Base-by-base conservation (phyloP, 1,284 basidiomycete genomes). In the Cryptococcus wingfieldii region DNA sequence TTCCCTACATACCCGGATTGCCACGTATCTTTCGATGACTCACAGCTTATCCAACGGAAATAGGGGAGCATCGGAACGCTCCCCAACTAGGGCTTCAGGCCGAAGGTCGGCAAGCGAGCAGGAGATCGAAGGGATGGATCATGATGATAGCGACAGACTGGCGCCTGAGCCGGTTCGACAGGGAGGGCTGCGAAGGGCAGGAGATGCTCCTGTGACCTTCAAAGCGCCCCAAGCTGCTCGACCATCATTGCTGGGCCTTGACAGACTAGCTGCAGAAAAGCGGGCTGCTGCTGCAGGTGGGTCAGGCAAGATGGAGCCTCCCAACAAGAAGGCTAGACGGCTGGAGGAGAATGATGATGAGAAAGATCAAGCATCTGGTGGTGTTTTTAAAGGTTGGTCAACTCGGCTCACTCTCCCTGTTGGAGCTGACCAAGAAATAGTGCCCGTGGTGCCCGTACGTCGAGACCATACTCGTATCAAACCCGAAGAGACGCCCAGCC, bases 401-500 rank as follows among this genome's bases (percentile, higher is more conserved):
- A 34, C 6, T 34, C 34, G 23, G 14, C 23, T 37, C 10, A 28
- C 19, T 16, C 28, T 42, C 25, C 16, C 9, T 34, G 34, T 38
- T 31, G 37, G 6, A 25, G 7, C 23, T 41, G 27, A 54, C 48
- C 2, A 23, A 2, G 12, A 34, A 9, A 3, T 42, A 92, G 90
- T 94, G 6, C 91, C 91, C 1, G 81, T 74, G 31, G 68, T 93
- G 10, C 81, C 53, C 76, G 81, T 76, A 16, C 81, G 84, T 45
- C 75, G 79, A 13, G 79, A 78, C 39, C 83, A 87, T 65, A 74
- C 82, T 2, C 83, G 93, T 12, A 85, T 89, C 58, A 79, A 87
- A 63, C 88, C 86, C 0, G 88, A 89, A 63, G 92, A 95, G 64
- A 97, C 93, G 0, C 93, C 93, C 0, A 94, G 92, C n/a, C 89